Evolutionary conservation across 352 stramenopile genomes (phyloP), one percentile per base, ranked within the genome.

Genomic region (Thraustotheca clavata): DNA sequence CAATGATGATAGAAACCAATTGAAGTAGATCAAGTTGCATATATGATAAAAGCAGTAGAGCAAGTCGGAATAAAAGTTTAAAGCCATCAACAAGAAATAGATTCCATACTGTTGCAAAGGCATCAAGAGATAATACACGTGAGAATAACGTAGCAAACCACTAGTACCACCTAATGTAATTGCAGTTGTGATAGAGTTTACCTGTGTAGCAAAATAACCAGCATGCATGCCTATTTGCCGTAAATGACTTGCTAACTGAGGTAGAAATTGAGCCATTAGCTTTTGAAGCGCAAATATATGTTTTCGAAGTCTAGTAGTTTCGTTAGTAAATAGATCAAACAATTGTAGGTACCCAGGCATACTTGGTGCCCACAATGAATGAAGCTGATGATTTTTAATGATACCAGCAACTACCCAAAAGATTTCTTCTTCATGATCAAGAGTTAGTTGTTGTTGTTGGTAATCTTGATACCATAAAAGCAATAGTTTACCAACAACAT

Each of bases 141-240:
- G 84, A 73, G 60, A 94, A 94, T n/a, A 89, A 50, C 31, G 84
- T 94, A 40, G 87, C 82, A 69, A 94, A 90, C 84, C 84, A 94
- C 84, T 94, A 54, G 12, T 49, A 26, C 7, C 12, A 41, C 5
- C 33, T 24, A 33, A 4, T 11, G 22, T 4, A 7, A 8, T 3
- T 48, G 2, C 33, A 32, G 5, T 63, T 50, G 35, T 14, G 1
- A 22, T 12, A 62, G 60, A 31, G 7, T 2, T 24, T 67, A 91
- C 83, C 79, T 90, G 82, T 0, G 81, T 91, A 24, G 75, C 77
- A 26, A 94, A 68, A 27, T 91, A 81, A 67, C 78, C 91, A 16
- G 80, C 76, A 54, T 94, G 84, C 79, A 94, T 81, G 29, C 83
- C 81, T 69, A 94, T 94, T 14, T 83, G 73, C 38, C 75, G 74